Evolutionary conservation across 1,139 yeast genomes (phyloP).

Genomic region (Taiozyma sp.): DNA sequence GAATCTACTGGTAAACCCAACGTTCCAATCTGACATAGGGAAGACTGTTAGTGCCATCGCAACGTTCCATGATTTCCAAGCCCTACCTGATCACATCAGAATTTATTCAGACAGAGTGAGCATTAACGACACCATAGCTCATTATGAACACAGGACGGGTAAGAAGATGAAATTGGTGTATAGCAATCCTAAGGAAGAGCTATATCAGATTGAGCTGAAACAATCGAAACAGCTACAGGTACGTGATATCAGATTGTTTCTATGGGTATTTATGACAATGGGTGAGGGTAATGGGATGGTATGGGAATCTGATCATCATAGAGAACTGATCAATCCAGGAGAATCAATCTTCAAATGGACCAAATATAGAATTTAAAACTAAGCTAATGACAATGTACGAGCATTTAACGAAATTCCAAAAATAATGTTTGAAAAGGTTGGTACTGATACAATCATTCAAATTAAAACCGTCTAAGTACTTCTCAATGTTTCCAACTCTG

Average conservation of each 20-base stretch:
- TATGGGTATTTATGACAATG: constrained; percentile 30
- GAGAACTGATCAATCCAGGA: constrained; percentile 52
- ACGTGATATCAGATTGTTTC: constrained; percentile 29
- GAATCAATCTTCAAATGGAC: constrained; percentile 52
- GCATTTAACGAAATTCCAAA: background rate
- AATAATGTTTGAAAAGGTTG: background rate
- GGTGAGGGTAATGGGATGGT: constrained; percentile 39
- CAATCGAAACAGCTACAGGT: constrained; percentile 28
- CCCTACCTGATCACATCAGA: constrained; percentile 43
- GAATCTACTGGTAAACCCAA: constrained; percentile 30
- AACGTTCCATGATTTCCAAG: constrained; percentile 31
- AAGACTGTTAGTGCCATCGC: constrained; percentile 38
- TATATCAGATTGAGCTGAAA: constrained; percentile 11
- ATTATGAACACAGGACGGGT: constrained; percentile 38
- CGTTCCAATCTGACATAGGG: constrained; percentile 45
- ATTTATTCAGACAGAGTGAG: constrained; percentile 40
- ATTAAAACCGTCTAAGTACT: background rate
- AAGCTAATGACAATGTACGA: background rate
- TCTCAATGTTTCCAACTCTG: constrained; percentile 4
- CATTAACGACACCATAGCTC: constrained; percentile 34
- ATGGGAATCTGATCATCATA: constrained; percentile 32
- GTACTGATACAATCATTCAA: background rate
- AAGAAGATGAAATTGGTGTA: constrained; percentile 32
- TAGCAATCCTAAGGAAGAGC: constrained; percentile 30
- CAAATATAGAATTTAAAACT: constrained; percentile 10